Percentiles rank a stretch among this genome's conserved stretches.
Evolutionary conservation across 2,329 filamentous ascomycete genomes (phyloP).

Genomic region (Aspergillus viridinutans): DNA sequence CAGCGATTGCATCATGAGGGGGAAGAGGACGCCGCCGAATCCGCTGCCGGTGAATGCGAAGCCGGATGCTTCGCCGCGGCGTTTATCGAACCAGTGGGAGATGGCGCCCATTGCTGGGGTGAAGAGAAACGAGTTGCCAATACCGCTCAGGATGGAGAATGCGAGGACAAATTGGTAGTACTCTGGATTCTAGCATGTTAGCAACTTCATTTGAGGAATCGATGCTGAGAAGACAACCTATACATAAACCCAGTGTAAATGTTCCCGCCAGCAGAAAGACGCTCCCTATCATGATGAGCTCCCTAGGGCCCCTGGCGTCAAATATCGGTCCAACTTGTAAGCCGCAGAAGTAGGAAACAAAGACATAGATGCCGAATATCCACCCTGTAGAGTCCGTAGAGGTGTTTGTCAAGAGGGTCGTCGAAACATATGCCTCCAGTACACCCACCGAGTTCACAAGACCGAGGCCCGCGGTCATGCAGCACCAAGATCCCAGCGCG

Average conservation of each 20-base stretch:
- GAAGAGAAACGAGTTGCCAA: constrained; percentile 36
- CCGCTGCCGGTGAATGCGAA: constrained; percentile 31
- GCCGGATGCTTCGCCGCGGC: constrained; percentile 31
- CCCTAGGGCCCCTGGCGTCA: constrained; percentile 22
- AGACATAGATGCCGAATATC: constrained; percentile 26
- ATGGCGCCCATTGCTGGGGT: constrained; percentile 22
- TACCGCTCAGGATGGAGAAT: constrained; percentile 37
- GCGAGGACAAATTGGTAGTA: constrained; percentile 44
- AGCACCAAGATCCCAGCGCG: constrained; percentile 33
- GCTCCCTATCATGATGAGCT: constrained; percentile 16
- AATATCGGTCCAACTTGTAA: constrained; percentile 27
- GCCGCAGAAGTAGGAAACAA: constrained; percentile 22
- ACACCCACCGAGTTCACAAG: constrained; percentile 31
- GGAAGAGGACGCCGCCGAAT: constrained; percentile 31
- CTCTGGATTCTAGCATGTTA: constrained; percentile 9
- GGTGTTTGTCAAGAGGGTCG: constrained; percentile 8
- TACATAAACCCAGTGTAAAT: constrained; percentile 19
- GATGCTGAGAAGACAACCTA: constrained; percentile 3
- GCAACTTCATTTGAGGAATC: neutral
- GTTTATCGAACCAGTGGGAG: constrained; percentile 33
- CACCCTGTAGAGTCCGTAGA: constrained; percentile 18
- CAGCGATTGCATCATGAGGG: constrained; percentile 26
- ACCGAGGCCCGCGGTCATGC: constrained; percentile 29
- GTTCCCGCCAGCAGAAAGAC: constrained; percentile 14
- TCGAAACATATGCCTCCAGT: constrained; percentile 16